Evolutionary conservation across 345 rosid species (phyloP).

Genomic region (Pelargonium nanum): DNA sequence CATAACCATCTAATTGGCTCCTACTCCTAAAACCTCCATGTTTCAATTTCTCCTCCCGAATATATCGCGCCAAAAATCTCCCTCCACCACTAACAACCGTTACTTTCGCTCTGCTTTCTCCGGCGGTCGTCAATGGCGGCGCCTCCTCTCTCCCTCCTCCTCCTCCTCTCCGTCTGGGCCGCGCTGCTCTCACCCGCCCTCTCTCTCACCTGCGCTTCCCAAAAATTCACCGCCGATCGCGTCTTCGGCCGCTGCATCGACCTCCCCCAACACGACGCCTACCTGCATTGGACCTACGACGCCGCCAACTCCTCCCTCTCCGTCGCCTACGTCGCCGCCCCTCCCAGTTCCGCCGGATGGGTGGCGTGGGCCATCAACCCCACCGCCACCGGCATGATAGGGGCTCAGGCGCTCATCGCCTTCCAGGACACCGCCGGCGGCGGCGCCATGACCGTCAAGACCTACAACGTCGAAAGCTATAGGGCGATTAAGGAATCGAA

Average conservation of each 20-base stretch:
- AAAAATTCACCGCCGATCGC: slow-evolving; percentile 29
- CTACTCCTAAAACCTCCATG: not conserved
- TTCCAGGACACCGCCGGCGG: slow-evolving; percentile 19
- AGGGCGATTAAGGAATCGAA: slow-evolving; percentile 13
- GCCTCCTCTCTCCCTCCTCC: not conserved
- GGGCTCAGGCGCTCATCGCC: slow-evolving; percentile 55
- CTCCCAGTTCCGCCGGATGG: slow-evolving; percentile 50
- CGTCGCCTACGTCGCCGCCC: slow-evolving; percentile 53
- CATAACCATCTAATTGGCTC: not conserved
- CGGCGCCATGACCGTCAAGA: slow-evolving; percentile 31
- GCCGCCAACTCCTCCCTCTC: slow-evolving; percentile 42
- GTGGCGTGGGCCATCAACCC: slow-evolving; percentile 74
- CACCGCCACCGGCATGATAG: slow-evolving; percentile 50
- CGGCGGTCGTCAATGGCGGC: not conserved
- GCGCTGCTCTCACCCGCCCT: slow-evolving; percentile 13
- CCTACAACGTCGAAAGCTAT: slow-evolving; percentile 34
- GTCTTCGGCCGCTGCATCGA: slow-evolving; percentile 49
- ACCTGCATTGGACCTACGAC: slow-evolving; percentile 65
- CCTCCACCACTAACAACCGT: slow-evolving; percentile 11
- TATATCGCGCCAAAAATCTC: not conserved
- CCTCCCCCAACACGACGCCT: slow-evolving; percentile 53
- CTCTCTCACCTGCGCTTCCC: slow-evolving; percentile 53
- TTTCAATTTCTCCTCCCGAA: too few relatives aligned
- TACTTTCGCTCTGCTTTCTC: slow-evolving; percentile 20
- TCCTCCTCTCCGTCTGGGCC: slow-evolving; percentile 6